Base-by-base conservation (phyloP, 2,329 filamentous ascomycete species). In the Nigrospora sphaerica region DNA sequence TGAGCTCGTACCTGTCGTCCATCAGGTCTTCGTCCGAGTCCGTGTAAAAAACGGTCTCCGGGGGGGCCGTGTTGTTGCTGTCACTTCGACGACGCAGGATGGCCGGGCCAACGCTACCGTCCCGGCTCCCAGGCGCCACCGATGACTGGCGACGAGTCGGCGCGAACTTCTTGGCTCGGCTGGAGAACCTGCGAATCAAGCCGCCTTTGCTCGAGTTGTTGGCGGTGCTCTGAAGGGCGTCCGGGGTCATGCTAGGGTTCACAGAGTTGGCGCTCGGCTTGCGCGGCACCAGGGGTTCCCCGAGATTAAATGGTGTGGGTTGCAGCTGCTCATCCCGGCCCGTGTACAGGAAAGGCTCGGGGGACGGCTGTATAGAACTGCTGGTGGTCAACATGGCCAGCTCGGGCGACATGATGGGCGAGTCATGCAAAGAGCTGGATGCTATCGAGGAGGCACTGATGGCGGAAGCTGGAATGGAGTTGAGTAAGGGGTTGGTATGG, bases 41-140 rank as follows among this genome's bases (percentile, higher is more conserved):
- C 12, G 70, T 71, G 45, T 68, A 63, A 36, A 71, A 57, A 51
- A 68, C 64, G 32, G 57, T 57, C 31, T 64, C 70, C 33, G 75
- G 69, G 11, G 81, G 78, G 9, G 76, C 74, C 7, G 85, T 85
- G 53, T 81, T 87, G 65, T 87, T 93, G 70, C 91, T 95, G 64
- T 95, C 90, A 64, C 91, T 96, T 54, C 91, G 83, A 48, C 89
- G 79, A 51, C 92, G 83, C 65, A 95, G 81, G 44, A 95, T 86
- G 46, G 90, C 86, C 2, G 93, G 93, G 0, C 93, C 93, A 23
- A 90, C 85, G 61, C 91, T 96, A 51, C 87, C 84, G 60, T 96
- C 90, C 37, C 91, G 83, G 62, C 85, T 88, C 50, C 83, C 81
- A 17, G 86, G 80, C 39, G 86, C 79, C 1, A 84, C 84, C 3